phyloP scores from a whole-genome alignment of 139 green algal genomes.

The Tetradesmus obliquus region DNA sequence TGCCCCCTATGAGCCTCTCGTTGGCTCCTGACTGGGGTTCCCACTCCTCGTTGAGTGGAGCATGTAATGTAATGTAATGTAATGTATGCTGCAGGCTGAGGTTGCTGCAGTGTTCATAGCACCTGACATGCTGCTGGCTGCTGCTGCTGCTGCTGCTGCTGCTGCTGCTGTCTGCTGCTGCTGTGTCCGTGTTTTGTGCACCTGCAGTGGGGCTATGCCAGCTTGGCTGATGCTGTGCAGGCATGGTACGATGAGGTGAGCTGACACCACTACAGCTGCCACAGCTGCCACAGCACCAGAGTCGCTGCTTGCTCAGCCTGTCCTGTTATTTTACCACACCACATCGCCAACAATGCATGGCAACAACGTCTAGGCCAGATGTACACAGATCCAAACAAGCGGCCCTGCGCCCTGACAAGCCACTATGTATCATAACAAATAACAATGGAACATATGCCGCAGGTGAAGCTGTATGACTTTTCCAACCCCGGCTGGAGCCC shows the following conservation, averaged over 20 bases:
- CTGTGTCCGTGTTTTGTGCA: background rate
- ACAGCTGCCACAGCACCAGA: background rate
- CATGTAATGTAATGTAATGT: too few species aligned
- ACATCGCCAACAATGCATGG: too few species aligned
- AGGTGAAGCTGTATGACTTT: conserved; percentile 46
- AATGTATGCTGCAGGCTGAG: background rate
- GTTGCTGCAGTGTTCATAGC: background rate
- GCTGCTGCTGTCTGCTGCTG: background rate
- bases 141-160: background rate
- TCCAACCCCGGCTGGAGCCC: conserved; percentile 14
- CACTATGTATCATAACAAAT: background rate
- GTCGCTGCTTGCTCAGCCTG: background rate
- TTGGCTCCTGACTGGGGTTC: background rate
- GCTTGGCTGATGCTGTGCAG: conserved; percentile 34
- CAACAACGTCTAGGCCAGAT: too few species aligned
- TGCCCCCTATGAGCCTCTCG: too few species aligned
- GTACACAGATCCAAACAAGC: too few species aligned
- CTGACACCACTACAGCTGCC: background rate
- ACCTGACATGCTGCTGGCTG: background rate
- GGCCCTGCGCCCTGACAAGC: background rate
- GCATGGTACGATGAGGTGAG: conserved; percentile 54
- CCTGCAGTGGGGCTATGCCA: conserved; percentile 45
- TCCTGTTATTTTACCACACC: too few species aligned
- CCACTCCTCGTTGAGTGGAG: too few species aligned
- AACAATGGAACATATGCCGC: background rate